A percentile compares a stretch with the other conserved stretches of the same genome.
These are phyloP conservation scores for Urochloa ruziziensis DNA, from an alignment of 176 grass and related monocot genomes.

Conservation along the genomic window DNA sequence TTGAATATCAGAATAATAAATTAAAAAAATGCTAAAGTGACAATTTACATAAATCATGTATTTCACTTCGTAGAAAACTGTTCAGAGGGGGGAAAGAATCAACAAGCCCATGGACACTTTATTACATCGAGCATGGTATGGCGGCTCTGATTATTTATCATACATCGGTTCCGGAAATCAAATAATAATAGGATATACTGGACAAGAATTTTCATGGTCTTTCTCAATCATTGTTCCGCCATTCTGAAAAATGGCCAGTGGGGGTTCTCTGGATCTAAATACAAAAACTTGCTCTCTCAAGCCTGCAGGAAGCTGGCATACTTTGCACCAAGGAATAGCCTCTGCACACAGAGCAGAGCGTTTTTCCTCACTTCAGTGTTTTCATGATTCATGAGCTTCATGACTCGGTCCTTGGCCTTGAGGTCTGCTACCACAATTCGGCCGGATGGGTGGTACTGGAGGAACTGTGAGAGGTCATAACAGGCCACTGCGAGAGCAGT, in stretches of 20 bases:
- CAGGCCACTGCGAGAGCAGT: slow-evolving; percentile 85
- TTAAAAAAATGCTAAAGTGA: neutral
- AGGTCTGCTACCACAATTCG: slow-evolving; percentile 68
- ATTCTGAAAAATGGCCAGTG: slow-evolving; percentile 27
- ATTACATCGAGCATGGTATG: slow-evolving; percentile 64
- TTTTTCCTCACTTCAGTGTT: slow-evolving; percentile 90
- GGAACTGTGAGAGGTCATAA: slow-evolving; percentile 94
- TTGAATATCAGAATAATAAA: neutral
- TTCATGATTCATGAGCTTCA: slow-evolving; percentile 94
- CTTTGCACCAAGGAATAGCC: slow-evolving; percentile 95
- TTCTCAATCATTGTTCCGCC: slow-evolving; percentile 30
- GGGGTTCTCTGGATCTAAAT: slow-evolving; percentile 35
- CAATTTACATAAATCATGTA: slow-evolving; percentile 22
- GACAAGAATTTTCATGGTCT: slow-evolving; percentile 33
- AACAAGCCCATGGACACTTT: slow-evolving; percentile 37
- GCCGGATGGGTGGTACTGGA: slow-evolving; percentile 87
- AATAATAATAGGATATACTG: slow-evolving; percentile 27
- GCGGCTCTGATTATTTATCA: slow-evolving; percentile 54
- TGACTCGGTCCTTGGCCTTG: slow-evolving; percentile 90
- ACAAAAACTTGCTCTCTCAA: slow-evolving; percentile 40
- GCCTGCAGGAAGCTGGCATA: slow-evolving; percentile 88
- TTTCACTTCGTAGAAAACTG: neutral
- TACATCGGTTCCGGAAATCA: slow-evolving; percentile 31
- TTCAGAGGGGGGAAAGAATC: slow-evolving; percentile 20
- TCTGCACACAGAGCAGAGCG: slow-evolving; percentile 74